Conservation (phyloP, 352 stramenopile species). For the Peronospora destructor region DNA sequence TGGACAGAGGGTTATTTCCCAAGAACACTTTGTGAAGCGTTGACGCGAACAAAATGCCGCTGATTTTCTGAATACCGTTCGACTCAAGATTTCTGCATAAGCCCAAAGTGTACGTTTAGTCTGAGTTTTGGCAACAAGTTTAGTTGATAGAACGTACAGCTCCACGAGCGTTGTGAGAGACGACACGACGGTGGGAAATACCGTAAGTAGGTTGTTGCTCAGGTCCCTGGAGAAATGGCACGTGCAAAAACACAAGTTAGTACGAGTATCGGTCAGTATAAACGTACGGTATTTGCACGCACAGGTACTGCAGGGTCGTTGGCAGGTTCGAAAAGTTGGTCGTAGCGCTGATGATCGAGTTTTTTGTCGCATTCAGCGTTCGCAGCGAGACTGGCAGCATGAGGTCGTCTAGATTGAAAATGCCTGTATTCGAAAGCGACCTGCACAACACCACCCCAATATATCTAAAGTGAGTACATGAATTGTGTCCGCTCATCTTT, state of each 20-base stretch:
- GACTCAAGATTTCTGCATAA: slow-evolving; percentile 46
- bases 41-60: slow-evolving; percentile 41
- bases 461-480: background rate
- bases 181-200: slow-evolving; percentile 39
- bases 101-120: background rate
- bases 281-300: slow-evolving; percentile 7
- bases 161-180: slow-evolving; percentile 40
- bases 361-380: slow-evolving; percentile 48
- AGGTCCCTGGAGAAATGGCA: slow-evolving; percentile 34
- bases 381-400: slow-evolving; percentile 37
- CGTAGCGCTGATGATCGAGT: slow-evolving; percentile 37
- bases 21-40: slow-evolving; percentile 40
- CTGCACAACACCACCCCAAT: slow-evolving; percentile 9
- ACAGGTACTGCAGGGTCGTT: slow-evolving; percentile 43
- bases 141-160: slow-evolving; percentile 32
- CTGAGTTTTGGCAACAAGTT: background rate
- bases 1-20: slow-evolving; percentile 38
- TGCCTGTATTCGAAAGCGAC: slow-evolving; percentile 42
- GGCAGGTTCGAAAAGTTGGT: slow-evolving; percentile 48
- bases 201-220: slow-evolving; percentile 49
- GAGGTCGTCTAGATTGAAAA: slow-evolving; percentile 38
- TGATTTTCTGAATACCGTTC: slow-evolving; percentile 48
- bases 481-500: background rate
- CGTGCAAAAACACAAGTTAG: background rate
- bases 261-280: background rate